Conservation (phyloP, 768 basidiomycete genomes). For the Omphalotus guepiniiformis region DNA sequence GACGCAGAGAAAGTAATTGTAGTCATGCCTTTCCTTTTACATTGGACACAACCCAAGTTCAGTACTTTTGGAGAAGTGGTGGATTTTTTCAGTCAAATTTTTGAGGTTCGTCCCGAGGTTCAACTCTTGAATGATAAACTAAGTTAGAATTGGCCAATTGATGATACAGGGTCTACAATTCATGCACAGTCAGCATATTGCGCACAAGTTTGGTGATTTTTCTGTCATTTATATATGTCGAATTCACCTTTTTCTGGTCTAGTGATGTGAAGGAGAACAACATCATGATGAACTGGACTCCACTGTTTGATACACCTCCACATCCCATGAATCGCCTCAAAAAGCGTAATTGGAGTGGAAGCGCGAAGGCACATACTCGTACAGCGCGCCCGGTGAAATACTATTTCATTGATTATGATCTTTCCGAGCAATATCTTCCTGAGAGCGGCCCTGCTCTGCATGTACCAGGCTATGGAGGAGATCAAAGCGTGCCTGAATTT, state of each 20-base stretch:
- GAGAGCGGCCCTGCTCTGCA: constrained; percentile 21
- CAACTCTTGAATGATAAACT: too few relatives aligned
- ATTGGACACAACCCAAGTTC: constrained; percentile 24
- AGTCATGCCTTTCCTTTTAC: constrained; percentile 26
- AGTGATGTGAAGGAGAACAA: constrained; percentile 1
- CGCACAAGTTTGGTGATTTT: constrained; percentile 13
- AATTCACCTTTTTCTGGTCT: background rate
- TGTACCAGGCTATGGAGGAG: constrained; percentile 32
- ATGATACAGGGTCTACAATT: constrained; percentile 16
- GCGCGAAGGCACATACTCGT: constrained; percentile 16
- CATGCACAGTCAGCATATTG: constrained; percentile 15
- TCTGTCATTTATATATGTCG: background rate
- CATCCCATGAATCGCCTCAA: background rate
- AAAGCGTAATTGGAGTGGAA: background rate
- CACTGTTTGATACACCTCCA: background rate
- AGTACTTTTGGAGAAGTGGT: constrained; percentile 31
- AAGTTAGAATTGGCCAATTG: too few relatives aligned
- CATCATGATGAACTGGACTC: constrained; percentile 4
- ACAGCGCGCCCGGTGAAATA: constrained; percentile 29
- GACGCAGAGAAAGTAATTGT: constrained; percentile 16
- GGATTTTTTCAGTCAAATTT: constrained; percentile 27
- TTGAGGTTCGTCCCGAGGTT: constrained; percentile 24
- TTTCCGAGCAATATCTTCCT: constrained; percentile 25
- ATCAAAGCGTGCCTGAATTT: constrained; percentile 38
- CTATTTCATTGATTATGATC: constrained; percentile 36